phyloP scores from a whole-genome alignment of 2,329 filamentous ascomycete species.

The Aspergillus sp. region DNA sequence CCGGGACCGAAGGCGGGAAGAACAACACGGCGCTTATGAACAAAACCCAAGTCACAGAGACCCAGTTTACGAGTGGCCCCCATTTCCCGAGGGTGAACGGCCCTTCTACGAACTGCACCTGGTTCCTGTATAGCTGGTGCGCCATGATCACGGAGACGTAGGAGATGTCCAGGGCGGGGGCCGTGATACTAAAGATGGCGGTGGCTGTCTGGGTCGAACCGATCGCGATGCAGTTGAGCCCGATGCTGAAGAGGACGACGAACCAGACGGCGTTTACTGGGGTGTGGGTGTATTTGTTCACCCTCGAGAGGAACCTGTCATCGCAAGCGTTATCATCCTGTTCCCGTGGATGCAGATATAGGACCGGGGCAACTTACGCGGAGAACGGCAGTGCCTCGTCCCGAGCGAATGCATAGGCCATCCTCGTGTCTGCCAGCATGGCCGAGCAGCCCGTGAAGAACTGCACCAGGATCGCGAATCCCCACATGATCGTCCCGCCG shows the following conservation, averaged over 20 bases:
- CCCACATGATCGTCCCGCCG: conserved; percentile 62
- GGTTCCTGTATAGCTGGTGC: conserved; percentile 53
- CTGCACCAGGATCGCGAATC: conserved; percentile 62
- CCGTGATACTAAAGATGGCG: conserved; percentile 54
- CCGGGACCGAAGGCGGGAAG: conserved; percentile 49
- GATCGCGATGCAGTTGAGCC: conserved; percentile 50
- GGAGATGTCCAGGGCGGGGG: conserved; percentile 52
- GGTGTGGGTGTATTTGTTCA: conserved; percentile 56
- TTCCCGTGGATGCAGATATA: neutral
- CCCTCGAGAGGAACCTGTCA: conserved; percentile 45
- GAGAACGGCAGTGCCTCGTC: conserved; percentile 63
- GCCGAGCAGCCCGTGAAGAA: conserved; percentile 65
- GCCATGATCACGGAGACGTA: conserved; percentile 63
- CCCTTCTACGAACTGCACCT: conserved; percentile 55
- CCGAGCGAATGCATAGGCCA: conserved; percentile 62
- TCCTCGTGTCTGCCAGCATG: conserved; percentile 63
- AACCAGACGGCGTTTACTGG: conserved; percentile 65
- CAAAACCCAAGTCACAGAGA: conserved; percentile 60
- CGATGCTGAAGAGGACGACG: conserved; percentile 56
- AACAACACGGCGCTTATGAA: conserved; percentile 64
- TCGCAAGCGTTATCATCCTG: neutral
- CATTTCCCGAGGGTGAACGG: conserved; percentile 58
- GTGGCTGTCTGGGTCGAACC: conserved; percentile 45
- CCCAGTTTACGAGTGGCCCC: conserved; percentile 54
- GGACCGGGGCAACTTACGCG: conserved; percentile 34